Evolutionary conservation across 2,329 filamentous ascomycete species (phyloP).

Genomic region (Drechslerella dactyloides): DNA sequence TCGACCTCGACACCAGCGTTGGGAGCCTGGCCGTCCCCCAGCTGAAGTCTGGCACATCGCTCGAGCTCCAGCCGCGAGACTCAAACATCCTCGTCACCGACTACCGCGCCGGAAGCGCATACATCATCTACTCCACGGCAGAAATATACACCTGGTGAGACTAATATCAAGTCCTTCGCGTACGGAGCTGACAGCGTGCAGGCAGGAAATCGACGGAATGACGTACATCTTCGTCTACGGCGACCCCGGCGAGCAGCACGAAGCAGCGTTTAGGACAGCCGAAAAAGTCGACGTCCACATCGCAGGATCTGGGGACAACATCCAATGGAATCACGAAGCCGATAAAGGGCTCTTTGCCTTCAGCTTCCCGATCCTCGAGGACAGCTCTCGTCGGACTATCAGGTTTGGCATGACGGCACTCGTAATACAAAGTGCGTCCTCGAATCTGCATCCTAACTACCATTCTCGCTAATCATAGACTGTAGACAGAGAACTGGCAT

Average conservation of each 20-base stretch:
- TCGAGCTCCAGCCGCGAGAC: conserved; percentile 41
- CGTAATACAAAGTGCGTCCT: conserved; percentile 19
- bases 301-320: conserved; percentile 1
- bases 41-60: conserved; percentile 5
- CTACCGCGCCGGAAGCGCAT: conserved; percentile 68
- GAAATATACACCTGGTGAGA: conserved; percentile 70
- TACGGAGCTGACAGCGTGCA: neutral
- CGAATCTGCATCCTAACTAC: neutral
- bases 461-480: neutral
- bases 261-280: conserved; percentile 61
- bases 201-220: conserved; percentile 66
- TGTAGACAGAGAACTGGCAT: conserved; percentile 31
- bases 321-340: conserved; percentile 25
- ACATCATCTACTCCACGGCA: conserved; percentile 71
- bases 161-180: neutral
- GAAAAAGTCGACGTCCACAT: conserved; percentile 3
- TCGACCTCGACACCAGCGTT: conserved; percentile 37
- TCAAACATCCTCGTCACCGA: conserved; percentile 68
- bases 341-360: conserved; percentile 23
- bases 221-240: conserved; percentile 71
- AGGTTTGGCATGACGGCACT: conserved; percentile 30
- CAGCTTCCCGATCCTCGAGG: conserved; percentile 31
- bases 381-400: conserved; percentile 17
- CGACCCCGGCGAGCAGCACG: conserved; percentile 68
- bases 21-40: conserved; percentile 17